Conservation (phyloP, 2,329 filamentous ascomycete species). For the Microcyclosporella mali region DNA sequence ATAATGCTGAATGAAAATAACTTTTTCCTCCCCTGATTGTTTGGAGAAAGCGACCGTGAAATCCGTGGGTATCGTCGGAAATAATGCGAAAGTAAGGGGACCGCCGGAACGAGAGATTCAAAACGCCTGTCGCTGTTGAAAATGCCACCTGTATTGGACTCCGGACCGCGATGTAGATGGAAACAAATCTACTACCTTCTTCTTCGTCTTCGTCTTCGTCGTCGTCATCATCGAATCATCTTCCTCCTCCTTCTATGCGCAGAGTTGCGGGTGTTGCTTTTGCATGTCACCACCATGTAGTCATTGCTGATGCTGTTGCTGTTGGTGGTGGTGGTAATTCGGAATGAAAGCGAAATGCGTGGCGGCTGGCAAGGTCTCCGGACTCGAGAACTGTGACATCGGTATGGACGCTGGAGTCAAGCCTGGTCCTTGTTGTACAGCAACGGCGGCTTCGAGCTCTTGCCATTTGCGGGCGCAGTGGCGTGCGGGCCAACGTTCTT, state of each 20-base stretch:
- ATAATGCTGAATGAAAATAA: not conserved
- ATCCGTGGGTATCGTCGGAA: slow-evolving; percentile 18
- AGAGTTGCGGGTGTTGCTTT: too few relatives aligned
- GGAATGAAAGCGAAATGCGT: slow-evolving; percentile 28
- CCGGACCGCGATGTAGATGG: too few relatives aligned
- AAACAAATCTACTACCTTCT: too few relatives aligned
- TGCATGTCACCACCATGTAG: slow-evolving; percentile 3
- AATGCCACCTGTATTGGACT: too few relatives aligned
- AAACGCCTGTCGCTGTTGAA: too few relatives aligned
- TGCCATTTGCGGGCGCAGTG: slow-evolving; percentile 49
- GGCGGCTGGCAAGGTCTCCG: slow-evolving; percentile 16
- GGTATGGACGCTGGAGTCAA: slow-evolving; percentile 18
- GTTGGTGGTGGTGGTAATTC: slow-evolving; percentile 1
- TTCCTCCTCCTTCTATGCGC: too few relatives aligned
- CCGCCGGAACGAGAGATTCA: not conserved
- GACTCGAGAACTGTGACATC: slow-evolving; percentile 26
- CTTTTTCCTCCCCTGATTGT: too few relatives aligned
- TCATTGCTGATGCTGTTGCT: slow-evolving; percentile 2
- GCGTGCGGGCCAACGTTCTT: slow-evolving; percentile 47
- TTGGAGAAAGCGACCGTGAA: slow-evolving; percentile 16
- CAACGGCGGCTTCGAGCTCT: slow-evolving; percentile 35
- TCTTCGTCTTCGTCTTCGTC: too few relatives aligned
- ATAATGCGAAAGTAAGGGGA: not conserved
- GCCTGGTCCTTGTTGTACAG: slow-evolving; percentile 17
- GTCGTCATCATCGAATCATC: too few relatives aligned